These are phyloP conservation scores for Podila clonocystis DNA, from an alignment of 192 early-diverging fungal genomes.

Conservation along the genomic window DNA sequence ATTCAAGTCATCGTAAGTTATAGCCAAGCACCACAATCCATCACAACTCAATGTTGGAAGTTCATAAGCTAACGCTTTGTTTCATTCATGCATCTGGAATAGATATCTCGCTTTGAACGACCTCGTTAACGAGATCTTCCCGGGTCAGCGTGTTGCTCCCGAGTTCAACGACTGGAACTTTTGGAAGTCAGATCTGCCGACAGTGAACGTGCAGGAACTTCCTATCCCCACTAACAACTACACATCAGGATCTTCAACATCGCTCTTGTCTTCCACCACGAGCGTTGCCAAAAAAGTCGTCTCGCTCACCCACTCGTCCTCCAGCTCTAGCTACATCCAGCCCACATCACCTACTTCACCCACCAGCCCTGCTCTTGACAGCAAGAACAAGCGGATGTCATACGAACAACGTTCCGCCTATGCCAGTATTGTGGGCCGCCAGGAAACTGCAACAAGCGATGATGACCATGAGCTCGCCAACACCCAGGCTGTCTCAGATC, in stretches of 20 bases:
- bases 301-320: constrained; percentile 22
- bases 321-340: constrained; percentile 22
- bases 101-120: constrained; percentile 87
- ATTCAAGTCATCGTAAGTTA: constrained; percentile 82
- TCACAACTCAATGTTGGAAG: no score
- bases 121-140: constrained; percentile 96
- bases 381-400: constrained; percentile 17
- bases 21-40: not conserved
- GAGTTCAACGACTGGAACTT: constrained; percentile 89
- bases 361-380: constrained; percentile 27
- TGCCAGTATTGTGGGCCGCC: constrained; percentile 11
- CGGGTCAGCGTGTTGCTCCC: constrained; percentile 66
- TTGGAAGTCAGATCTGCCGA: constrained; percentile 72
- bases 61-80: not conserved
- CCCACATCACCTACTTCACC: constrained; percentile 35
- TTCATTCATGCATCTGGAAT: not conserved
- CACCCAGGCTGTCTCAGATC: constrained; percentile 1
- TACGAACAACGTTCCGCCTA: constrained; percentile 14
- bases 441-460: constrained; percentile 26
- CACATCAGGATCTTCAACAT: constrained; percentile 20
- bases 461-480: constrained; percentile 20
- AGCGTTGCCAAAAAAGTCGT: constrained; percentile 43
- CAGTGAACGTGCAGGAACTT: constrained; percentile 58
- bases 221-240: constrained; percentile 37
- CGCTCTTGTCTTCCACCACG: constrained; percentile 26